Percentiles rank a stretch among this genome's conserved stretches.
phyloP scores from a whole-genome alignment of 768 basidiomycete genomes.

The Pleurotus cornucopiae region DNA sequence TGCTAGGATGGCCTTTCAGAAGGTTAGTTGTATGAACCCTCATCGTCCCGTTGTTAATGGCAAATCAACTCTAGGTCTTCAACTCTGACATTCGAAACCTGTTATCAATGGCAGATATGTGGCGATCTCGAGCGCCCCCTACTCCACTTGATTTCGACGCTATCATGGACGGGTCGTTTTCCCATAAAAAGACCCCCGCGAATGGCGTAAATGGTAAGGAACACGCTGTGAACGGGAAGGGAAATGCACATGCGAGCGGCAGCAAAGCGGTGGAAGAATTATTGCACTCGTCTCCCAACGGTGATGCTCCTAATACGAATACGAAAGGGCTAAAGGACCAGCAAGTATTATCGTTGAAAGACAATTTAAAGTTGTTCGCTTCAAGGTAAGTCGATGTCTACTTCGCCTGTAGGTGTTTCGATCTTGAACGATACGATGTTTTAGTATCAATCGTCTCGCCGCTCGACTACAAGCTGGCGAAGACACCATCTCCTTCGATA shows the following conservation, averaged over 20 bases:
- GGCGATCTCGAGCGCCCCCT: slow-evolving; percentile 86
- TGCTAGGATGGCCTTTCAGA: slow-evolving; percentile 75
- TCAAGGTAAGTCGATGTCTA: slow-evolving; percentile 55
- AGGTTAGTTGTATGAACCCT: slow-evolving; percentile 42
- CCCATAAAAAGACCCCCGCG: slow-evolving; percentile 22
- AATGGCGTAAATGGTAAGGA: slow-evolving; percentile 14
- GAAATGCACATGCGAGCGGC: slow-evolving; percentile 13
- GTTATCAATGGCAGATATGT: slow-evolving; percentile 95
- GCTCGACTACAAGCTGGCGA: slow-evolving; percentile 61
- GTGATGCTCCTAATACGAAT: slow-evolving; percentile 1
- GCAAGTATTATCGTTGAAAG: slow-evolving; percentile 66
- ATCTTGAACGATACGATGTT: not conserved
- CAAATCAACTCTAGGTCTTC: slow-evolving; percentile 62
- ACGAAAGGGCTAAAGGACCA: slow-evolving; percentile 71
- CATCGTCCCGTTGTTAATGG: not conserved
- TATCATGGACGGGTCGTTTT: slow-evolving; percentile 65
- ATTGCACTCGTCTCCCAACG: slow-evolving; percentile 5
- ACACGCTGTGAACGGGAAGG: slow-evolving; percentile 14
- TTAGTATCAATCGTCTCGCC: slow-evolving; percentile 78
- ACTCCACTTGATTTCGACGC: slow-evolving; percentile 77
- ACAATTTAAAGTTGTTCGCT: slow-evolving; percentile 80
- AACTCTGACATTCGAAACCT: slow-evolving; percentile 82
- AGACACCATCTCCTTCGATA: slow-evolving; percentile 85
- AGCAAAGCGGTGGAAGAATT: slow-evolving; percentile 15
- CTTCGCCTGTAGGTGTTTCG: not conserved